Evolutionary conservation across 2,329 filamentous ascomycete species (phyloP).

Genomic region (Cytospora paraplurivora): DNA sequence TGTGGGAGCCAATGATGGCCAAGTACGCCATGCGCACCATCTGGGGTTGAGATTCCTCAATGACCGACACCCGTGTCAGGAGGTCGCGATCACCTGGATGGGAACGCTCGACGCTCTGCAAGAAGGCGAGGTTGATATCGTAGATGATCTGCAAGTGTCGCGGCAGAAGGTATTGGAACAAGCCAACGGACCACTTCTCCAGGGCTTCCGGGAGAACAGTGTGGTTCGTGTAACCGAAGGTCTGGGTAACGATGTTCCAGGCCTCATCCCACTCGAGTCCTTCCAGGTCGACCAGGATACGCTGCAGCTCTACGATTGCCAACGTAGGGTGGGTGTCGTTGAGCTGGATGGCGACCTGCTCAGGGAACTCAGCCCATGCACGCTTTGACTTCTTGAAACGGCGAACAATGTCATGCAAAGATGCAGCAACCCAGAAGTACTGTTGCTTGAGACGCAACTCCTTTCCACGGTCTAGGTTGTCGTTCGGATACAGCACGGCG

Average conservation of each 20-base stretch:
- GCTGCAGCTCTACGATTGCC: constrained; percentile 92
- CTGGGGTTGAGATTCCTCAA: constrained; percentile 95
- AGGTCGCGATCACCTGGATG: constrained; percentile 91
- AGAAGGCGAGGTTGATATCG: constrained; percentile 94
- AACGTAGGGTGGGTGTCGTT: constrained; percentile 98
- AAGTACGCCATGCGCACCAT: constrained; percentile 98
- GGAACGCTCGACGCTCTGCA: constrained; percentile 84
- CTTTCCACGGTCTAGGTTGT: constrained; percentile 94
- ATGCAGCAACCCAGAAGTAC: constrained; percentile 99
- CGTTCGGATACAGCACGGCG: constrained; percentile 94
- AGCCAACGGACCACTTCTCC: constrained; percentile 96
- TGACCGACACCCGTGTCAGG: constrained; percentile 86
- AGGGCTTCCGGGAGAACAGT: constrained; percentile 95
- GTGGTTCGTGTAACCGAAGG: constrained; percentile 97
- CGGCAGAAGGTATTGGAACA: constrained; percentile 89
- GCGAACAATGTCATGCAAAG: constrained; percentile 91
- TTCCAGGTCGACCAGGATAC: constrained; percentile 87
- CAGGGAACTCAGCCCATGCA: constrained; percentile 87
- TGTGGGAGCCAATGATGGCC: constrained; percentile 95
- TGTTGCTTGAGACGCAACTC: constrained; percentile 98
- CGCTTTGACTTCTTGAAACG: constrained; percentile 97
- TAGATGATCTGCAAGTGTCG: constrained; percentile 97
- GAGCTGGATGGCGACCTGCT: constrained; percentile 94
- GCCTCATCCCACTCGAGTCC: constrained; percentile 91
- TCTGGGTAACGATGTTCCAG: constrained; percentile 77